Base-by-base conservation (phyloP, 768 basidiomycete species). In the Kwoniella dejecticola region DNA sequence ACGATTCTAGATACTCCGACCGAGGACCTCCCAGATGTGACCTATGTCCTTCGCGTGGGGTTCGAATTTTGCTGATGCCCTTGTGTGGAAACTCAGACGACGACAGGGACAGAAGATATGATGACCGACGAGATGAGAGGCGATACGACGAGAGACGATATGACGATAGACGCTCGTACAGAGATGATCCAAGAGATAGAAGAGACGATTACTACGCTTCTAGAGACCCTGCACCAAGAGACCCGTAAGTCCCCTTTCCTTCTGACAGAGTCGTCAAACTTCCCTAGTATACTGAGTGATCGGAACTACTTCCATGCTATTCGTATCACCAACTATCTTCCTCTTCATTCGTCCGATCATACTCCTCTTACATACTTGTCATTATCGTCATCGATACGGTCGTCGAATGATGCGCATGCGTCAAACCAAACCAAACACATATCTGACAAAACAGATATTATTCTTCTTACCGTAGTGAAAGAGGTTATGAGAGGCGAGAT, bases 1-100 rank as follows among this genome's bases (percentile, higher is more conserved):
- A 93, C 77, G 90, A 94, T 79, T 87, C 86, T 66, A 89, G 90
- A 67, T 94, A 94, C 80, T 82, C 85, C 52, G 86, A 88, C 40
- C 60, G 81, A 83, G 69, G 85, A 72, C 66, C 70, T 64, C 71
- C 69, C 83, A 30, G 48, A 50, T 64, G 41, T 42, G 17, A 42
- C 8, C 19, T 8, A 42, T 8, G 10, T n/a, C 11, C 19, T 42
- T 42, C 41, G 17, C 30, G 30, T 17, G 21, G 29, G 33, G 13
- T 33, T 50, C 3, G 26, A 13, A 29, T 48, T 11, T 29, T 24
- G 26, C 26, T 17, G 1, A 13, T n/a, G 15, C 27, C 24, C 13
- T 47, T 47, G 12, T n/a, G 13, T 45, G n/a, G 44, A 19, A 23
- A 11, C 23, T 23, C 53, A 71, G 69, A 85, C 67, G 83, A 82